Conservation (phyloP, 108 stramenopile genomes). For the Cyclostephanos tholiformis region DNA sequence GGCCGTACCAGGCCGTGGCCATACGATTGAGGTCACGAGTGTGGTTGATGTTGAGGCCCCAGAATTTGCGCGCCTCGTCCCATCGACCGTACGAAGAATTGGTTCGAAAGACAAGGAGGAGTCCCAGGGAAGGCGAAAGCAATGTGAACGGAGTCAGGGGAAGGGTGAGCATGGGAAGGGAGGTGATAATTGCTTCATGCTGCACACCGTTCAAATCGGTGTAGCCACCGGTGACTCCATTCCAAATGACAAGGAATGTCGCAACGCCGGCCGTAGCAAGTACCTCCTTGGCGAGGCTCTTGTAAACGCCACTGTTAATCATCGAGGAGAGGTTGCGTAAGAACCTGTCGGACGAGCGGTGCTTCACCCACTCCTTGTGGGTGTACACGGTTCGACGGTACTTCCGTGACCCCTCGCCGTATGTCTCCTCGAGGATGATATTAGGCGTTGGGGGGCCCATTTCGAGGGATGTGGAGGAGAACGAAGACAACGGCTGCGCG, state of each 20-base stretch:
- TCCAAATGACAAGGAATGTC: too few species aligned
- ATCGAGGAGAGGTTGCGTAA: too few species aligned
- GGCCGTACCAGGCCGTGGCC: too few species aligned
- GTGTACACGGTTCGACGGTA: too few species aligned
- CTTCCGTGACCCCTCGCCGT: conserved; percentile 52
- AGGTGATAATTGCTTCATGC: too few species aligned
- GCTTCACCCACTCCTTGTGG: too few species aligned
- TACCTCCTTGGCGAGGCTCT: conserved; percentile 52
- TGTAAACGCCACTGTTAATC: conserved; percentile 65
- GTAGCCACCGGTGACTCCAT: too few species aligned
- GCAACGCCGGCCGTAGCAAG: conserved; percentile 13
- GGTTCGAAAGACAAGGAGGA: conserved; percentile 67
- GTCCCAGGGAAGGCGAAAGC: too few species aligned
- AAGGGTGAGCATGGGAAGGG: too few species aligned
- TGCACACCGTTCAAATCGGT: too few species aligned
- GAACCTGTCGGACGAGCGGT: too few species aligned
- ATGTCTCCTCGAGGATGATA: conserved; percentile 20
- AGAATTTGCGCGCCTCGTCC: conserved; percentile 75
- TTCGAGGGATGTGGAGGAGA: conserved; percentile 2
- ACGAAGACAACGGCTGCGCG: not conserved
- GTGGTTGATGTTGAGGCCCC: conserved; percentile 75
- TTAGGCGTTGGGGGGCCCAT: conserved; percentile 40
- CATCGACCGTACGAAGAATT: conserved; percentile 66
- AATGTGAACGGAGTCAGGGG: too few species aligned
- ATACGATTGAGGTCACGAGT: conserved; percentile 61